Evolutionary conservation across 352 stramenopile genomes (phyloP).

Genomic region (Phytophthora sojae): DNA sequence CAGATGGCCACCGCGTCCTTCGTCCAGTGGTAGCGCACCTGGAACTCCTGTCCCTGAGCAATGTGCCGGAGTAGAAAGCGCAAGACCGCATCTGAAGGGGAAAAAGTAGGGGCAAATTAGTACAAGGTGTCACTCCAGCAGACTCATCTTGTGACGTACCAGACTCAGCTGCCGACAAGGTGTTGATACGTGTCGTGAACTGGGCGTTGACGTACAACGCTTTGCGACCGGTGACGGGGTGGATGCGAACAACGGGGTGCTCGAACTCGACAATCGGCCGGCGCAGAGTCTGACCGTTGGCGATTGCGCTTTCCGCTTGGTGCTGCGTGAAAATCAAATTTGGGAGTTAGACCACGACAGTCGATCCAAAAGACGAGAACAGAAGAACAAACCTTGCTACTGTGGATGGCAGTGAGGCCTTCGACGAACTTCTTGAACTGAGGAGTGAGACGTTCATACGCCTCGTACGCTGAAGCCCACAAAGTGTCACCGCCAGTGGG

Average conservation of each 20-base stretch:
- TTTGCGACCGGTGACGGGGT: constrained; percentile 37
- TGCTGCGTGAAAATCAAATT: constrained; percentile 1
- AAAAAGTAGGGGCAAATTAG: neutral
- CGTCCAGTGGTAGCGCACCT: constrained; percentile 31
- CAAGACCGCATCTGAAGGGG: constrained; percentile 26
- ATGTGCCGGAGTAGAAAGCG: constrained; percentile 27
- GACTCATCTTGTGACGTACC: constrained; percentile 19
- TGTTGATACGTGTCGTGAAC: constrained; percentile 52
- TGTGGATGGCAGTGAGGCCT: constrained; percentile 54
- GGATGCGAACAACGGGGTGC: constrained; percentile 53
- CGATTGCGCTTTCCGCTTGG: constrained; percentile 20
- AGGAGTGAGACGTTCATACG: constrained; percentile 56
- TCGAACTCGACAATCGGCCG: constrained; percentile 44
- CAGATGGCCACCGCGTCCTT: constrained; percentile 30
- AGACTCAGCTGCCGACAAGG: constrained; percentile 46
- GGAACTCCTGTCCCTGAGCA: constrained; percentile 26
- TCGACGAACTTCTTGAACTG: constrained; percentile 53
- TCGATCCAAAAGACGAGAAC: neutral
- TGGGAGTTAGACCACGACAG: neutral
- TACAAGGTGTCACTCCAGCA: neutral
- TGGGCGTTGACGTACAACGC: constrained; percentile 48
- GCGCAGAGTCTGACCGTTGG: constrained; percentile 33
- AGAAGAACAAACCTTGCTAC: constrained; percentile 38
- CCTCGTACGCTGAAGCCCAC: constrained; percentile 54
- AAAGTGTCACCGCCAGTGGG: constrained; percentile 50